Percentiles rank a stretch among this genome's conserved stretches.
Conservation (phyloP, 2,329 filamentous ascomycete genomes). For the Catunica adiposa region DNA sequence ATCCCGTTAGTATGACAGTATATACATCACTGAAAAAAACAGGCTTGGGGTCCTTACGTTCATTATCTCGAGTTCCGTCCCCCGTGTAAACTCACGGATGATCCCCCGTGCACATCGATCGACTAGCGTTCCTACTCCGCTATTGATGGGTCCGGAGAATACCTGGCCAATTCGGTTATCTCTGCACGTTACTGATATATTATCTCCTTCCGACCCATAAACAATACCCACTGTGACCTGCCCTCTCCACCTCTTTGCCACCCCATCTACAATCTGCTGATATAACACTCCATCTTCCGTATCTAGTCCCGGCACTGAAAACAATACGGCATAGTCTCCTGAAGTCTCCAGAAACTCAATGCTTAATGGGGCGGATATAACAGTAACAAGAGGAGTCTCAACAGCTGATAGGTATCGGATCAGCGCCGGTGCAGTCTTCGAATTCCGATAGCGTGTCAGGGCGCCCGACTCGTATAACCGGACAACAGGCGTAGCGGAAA, state of each 20-base stretch:
- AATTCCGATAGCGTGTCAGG: neutral
- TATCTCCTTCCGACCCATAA: neutral
- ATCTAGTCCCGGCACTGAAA: neutral
- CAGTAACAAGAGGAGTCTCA: neutral
- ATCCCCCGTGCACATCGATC: conserved; percentile 18
- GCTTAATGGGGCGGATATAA: neutral
- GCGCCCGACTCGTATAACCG: neutral
- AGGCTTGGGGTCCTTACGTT: conserved; percentile 19
- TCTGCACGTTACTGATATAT: neutral
- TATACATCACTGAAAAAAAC: neutral
- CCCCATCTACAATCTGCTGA: neutral
- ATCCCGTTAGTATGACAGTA: neutral
- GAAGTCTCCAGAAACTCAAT: neutral
- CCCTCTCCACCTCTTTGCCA: neutral
- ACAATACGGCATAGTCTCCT: neutral
- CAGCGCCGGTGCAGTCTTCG: neutral
- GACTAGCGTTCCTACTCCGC: neutral
- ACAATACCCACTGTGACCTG: neutral
- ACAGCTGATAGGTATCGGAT: neutral
- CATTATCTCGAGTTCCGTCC: conserved; percentile 28
- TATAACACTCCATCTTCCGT: neutral
- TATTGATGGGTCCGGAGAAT: neutral
- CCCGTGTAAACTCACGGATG: conserved; percentile 29
- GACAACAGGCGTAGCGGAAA: neutral
- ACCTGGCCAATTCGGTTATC: neutral